Evolutionary conservation across 345 rosid genomes (phyloP).

Genomic region (Camelina hispida): DNA sequence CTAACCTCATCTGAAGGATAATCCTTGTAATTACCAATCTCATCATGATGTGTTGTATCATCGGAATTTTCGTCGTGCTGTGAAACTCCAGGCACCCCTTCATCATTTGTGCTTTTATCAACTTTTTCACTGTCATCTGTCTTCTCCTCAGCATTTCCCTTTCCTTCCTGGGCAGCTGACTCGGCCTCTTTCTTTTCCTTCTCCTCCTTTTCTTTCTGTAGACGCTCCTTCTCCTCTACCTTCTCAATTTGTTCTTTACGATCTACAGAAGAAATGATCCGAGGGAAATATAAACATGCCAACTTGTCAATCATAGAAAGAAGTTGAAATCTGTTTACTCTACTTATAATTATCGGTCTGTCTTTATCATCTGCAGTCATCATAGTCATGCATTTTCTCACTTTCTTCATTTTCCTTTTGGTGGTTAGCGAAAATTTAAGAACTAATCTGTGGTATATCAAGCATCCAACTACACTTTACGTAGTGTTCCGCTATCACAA

Average conservation of each 20-base stretch:
- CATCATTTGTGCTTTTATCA: slow-evolving; percentile 36
- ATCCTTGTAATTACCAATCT: slow-evolving; percentile 60
- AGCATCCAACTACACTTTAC: slow-evolving; percentile 6
- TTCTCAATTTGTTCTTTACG: slow-evolving; percentile 87
- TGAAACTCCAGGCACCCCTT: slow-evolving; percentile 33
- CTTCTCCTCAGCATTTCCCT: slow-evolving; percentile 48
- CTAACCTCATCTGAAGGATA: slow-evolving; percentile 65
- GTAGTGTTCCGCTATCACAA: background rate
- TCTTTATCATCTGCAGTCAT: slow-evolving; percentile 6
- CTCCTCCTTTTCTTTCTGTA: slow-evolving; percentile 81
- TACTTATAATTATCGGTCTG: background rate
- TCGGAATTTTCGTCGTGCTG: slow-evolving; percentile 45
- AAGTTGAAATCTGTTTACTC: too few relatives aligned
- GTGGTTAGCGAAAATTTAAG: background rate
- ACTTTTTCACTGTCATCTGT: slow-evolving; percentile 44
- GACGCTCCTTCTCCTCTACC: slow-evolving; percentile 75
- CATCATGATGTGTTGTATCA: slow-evolving; percentile 43
- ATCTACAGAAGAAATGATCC: slow-evolving; percentile 50
- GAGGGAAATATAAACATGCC: slow-evolving; percentile 12
- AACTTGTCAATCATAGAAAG: background rate
- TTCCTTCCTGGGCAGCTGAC: slow-evolving; percentile 53
- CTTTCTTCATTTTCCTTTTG: slow-evolving; percentile 1
- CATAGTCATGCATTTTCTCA: background rate
- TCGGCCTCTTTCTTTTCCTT: slow-evolving; percentile 74
- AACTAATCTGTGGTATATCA: background rate